Evolutionary conservation across 768 basidiomycete genomes (phyloP).

Genomic region (Paxillus involutus): DNA sequence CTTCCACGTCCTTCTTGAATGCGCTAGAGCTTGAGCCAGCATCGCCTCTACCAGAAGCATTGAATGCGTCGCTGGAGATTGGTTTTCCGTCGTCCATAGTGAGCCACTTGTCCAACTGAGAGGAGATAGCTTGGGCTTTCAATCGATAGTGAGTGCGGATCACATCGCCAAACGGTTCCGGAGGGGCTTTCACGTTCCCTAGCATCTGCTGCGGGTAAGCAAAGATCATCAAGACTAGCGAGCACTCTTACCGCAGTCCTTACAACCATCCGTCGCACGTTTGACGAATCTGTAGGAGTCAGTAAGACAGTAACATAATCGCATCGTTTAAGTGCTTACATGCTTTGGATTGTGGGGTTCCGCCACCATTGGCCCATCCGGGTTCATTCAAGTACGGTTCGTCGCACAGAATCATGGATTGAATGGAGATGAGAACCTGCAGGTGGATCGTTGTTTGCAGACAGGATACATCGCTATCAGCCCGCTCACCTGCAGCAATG

Average conservation of each 20-base stretch:
- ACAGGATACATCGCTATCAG: not conserved
- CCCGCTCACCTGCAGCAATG: slow-evolving; percentile 70
- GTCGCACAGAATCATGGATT: slow-evolving; percentile 94
- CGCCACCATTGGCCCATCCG: slow-evolving; percentile 74
- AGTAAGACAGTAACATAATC: not conserved
- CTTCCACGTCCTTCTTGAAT: slow-evolving; percentile 68
- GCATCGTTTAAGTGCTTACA: slow-evolving; percentile 46
- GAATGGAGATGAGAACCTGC: slow-evolving; percentile 86
- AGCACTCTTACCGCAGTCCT: slow-evolving; percentile 67
- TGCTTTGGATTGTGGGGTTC: slow-evolving; percentile 72
- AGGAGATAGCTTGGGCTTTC: slow-evolving; percentile 67
- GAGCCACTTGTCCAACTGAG: slow-evolving; percentile 82
- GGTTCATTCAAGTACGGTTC: slow-evolving; percentile 93
- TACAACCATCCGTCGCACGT: slow-evolving; percentile 90
- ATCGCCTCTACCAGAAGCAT: slow-evolving; percentile 34
- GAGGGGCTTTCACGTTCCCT: slow-evolving; percentile 76
- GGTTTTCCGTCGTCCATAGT: slow-evolving; percentile 68
- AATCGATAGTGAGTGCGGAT: slow-evolving; percentile 90
- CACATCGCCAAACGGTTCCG: slow-evolving; percentile 83
- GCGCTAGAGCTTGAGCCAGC: slow-evolving; percentile 53
- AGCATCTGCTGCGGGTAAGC: slow-evolving; percentile 60
- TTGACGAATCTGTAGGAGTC: slow-evolving; percentile 71
- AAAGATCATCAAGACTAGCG: slow-evolving; percentile 2
- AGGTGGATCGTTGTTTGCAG: slow-evolving; percentile 2
- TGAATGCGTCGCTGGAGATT: slow-evolving; percentile 56